Evolutionary conservation across 2,329 filamentous ascomycete species (phyloP).

Genomic region (Stachybotrys chlorohalonatus): DNA sequence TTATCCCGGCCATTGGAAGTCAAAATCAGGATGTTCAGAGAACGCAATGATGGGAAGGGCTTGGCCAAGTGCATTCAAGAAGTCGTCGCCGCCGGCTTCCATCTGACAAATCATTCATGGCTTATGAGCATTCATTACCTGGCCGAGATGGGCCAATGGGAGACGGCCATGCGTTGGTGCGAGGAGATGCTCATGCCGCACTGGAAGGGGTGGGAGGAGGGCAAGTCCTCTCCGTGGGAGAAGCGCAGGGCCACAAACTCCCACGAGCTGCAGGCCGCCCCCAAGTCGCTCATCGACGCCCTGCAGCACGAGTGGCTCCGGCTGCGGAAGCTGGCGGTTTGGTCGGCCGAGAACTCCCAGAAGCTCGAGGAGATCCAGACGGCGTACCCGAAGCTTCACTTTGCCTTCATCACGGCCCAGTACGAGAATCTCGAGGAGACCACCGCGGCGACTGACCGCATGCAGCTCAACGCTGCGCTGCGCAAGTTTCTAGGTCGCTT

Average conservation of each 20-base stretch:
- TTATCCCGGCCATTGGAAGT: conserved; percentile 39
- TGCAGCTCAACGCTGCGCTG: neutral
- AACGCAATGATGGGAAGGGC: conserved; percentile 30
- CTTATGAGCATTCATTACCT: conserved; percentile 67
- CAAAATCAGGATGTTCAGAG: conserved; percentile 36
- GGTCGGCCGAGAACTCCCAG: conserved; percentile 35
- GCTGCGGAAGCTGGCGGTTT: conserved; percentile 36
- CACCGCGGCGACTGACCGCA: conserved; percentile 4
- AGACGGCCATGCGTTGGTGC: conserved; percentile 63
- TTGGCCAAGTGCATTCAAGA: conserved; percentile 42
- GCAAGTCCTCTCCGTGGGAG: conserved; percentile 2
- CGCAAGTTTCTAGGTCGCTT: neutral
- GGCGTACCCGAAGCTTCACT: conserved; percentile 29
- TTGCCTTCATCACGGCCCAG: conserved; percentile 27
- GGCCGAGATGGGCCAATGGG: conserved; percentile 45
- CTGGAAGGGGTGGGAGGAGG: conserved; percentile 62
- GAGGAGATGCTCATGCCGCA: conserved; percentile 70
- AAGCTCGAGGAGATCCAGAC: conserved; percentile 27
- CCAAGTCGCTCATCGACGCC: neutral
- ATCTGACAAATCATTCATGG: conserved; percentile 69
- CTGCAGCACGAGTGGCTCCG: conserved; percentile 42
- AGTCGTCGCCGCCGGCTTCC: conserved; percentile 60
- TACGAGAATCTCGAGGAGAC: conserved; percentile 16
- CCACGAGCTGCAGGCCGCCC: conserved; percentile 16
- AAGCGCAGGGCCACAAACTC: conserved; percentile 8